phyloP scores from a whole-genome alignment of 352 stramenopile genomes.

The Elongisporangium prolatum region DNA sequence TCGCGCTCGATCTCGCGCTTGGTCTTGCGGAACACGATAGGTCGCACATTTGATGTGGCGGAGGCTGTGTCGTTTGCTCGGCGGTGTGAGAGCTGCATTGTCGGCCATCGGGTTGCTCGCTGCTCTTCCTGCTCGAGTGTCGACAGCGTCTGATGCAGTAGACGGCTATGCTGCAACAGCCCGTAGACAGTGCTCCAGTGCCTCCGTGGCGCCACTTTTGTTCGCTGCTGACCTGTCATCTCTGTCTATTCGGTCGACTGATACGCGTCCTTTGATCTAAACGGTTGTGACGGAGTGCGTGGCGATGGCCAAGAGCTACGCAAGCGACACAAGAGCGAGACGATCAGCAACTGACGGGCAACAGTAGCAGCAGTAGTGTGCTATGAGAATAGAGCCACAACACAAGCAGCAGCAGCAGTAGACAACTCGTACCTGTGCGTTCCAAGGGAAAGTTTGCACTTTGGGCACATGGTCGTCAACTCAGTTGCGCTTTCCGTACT shows the following conservation, averaged over 20 bases:
- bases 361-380: neutral
- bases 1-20: slow-evolving; percentile 49
- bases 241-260: neutral
- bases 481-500: slow-evolving; percentile 1
- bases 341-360: neutral
- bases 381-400: neutral
- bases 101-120: slow-evolving; percentile 11
- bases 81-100: slow-evolving; percentile 8
- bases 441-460: slow-evolving; percentile 20
- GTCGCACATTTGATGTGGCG: slow-evolving; percentile 6
- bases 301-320: neutral
- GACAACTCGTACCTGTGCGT: slow-evolving; percentile 2
- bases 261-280: neutral
- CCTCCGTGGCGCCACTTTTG: slow-evolving; percentile 37
- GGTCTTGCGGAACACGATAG: slow-evolving; percentile 47
- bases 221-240: slow-evolving; percentile 20
- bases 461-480: slow-evolving; percentile 2
- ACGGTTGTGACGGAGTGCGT: too few relatives aligned
- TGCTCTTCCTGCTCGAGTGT: slow-evolving; percentile 36
- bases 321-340: neutral
- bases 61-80: slow-evolving; percentile 6
- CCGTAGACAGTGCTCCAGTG: slow-evolving; percentile 20
- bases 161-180: slow-evolving; percentile 31
- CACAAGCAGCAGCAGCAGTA: neutral
- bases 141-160: slow-evolving; percentile 23